Percentiles rank a stretch among this genome's conserved stretches.
Evolutionary conservation across 202 grass and related monocot species (phyloP).

Genomic region (Panicum virgatum): DNA sequence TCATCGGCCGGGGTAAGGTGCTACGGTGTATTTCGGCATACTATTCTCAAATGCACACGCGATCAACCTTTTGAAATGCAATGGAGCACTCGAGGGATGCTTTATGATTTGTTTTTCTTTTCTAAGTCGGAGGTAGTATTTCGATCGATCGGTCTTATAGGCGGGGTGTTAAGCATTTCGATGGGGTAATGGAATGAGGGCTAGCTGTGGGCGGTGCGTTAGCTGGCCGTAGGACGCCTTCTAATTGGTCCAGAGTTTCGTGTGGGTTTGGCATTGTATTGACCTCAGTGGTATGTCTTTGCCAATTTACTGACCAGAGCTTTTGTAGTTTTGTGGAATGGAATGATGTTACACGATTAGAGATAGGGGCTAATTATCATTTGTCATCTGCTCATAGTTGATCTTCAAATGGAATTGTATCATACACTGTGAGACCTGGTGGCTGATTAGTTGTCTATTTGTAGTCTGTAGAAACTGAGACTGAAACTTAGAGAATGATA

Average conservation of each 20-base stretch:
- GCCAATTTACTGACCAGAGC: background rate
- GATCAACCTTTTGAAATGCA: background rate
- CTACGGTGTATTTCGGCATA: background rate
- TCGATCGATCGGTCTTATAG: too few relatives aligned
- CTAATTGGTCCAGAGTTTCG: background rate
- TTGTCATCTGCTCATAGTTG: background rate
- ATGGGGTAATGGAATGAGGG: background rate
- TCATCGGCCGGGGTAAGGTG: conserved; percentile 47
- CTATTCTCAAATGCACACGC: background rate
- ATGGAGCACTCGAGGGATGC: background rate
- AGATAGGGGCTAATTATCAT: background rate
- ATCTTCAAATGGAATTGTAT: background rate
- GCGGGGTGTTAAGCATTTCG: conserved; percentile 23
- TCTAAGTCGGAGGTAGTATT: background rate
- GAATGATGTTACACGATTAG: background rate
- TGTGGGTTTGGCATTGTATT: background rate
- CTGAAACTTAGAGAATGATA: background rate
- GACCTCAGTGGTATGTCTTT: background rate
- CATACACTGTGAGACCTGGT: background rate
- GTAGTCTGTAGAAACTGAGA: too few relatives aligned
- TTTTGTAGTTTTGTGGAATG: conserved; percentile 17
- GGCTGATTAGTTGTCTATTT: background rate
- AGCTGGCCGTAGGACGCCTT: background rate
- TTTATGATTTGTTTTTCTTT: conserved; percentile 1
- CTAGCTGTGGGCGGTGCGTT: background rate